Evolutionary conservation across 345 rosid genomes (phyloP).

Genomic region (Salix brachista): DNA sequence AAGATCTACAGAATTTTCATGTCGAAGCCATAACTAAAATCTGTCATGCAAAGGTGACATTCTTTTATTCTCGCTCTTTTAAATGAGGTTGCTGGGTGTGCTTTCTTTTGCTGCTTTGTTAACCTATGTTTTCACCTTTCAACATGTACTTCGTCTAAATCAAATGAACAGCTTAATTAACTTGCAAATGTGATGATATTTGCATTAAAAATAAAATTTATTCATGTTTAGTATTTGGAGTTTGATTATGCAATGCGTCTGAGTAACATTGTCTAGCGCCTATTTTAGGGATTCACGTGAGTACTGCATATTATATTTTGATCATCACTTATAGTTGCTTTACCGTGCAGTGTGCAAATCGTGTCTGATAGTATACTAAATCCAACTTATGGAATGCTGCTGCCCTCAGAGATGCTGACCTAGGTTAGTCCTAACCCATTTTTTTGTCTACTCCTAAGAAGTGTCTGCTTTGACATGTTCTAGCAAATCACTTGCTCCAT

Average conservation of each 20-base stretch:
- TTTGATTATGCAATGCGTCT: not conserved
- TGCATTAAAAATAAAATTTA: too few species aligned
- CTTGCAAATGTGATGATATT: too few species aligned
- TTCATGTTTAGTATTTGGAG: too few species aligned
- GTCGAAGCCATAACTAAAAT: conserved; percentile 53
- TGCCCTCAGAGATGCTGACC: conserved; percentile 13
- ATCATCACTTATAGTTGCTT: conserved; percentile 9
- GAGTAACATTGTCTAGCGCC: not conserved
- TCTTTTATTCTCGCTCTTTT: not conserved
- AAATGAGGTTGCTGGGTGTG: not conserved
- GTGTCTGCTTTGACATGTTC: not conserved
- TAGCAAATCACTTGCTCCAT: not conserved
- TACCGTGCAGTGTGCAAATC: conserved; percentile 37
- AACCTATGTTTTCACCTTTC: too few species aligned
- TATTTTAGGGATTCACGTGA: not conserved
- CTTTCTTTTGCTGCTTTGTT: too few species aligned
- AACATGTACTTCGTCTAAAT: too few species aligned
- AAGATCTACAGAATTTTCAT: conserved; percentile 54
- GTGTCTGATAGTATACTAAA: conserved; percentile 17
- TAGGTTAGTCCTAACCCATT: conserved; percentile 27
- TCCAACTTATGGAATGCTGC: conserved; percentile 2
- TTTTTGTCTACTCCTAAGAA: not conserved
- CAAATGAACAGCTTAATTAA: too few species aligned
- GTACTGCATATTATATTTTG: not conserved
- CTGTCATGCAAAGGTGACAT: conserved; percentile 48